Conservation (phyloP, 495 filamentous ascomycete genomes). For the Hypoxylon lenormandii region DNA sequence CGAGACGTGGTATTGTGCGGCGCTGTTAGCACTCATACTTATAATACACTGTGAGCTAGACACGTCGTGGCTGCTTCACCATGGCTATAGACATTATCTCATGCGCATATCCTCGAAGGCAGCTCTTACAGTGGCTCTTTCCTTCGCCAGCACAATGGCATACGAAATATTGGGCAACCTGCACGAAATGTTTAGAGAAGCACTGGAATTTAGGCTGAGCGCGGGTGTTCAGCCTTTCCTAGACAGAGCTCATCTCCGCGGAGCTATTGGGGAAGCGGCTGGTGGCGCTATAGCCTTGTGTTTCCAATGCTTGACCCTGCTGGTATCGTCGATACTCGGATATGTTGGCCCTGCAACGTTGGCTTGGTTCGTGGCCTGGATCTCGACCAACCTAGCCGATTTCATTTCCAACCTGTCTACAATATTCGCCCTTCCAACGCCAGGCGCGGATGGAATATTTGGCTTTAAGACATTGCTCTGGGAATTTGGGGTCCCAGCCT, state of each 20-base stretch:
- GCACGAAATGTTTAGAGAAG: neutral
- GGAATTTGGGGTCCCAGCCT: constrained; percentile 32
- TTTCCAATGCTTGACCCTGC: constrained; percentile 17
- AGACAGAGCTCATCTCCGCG: constrained; percentile 11
- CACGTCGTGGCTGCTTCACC: constrained; percentile 18
- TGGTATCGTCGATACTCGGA: neutral
- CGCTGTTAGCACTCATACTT: constrained; percentile 23
- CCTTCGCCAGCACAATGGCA: constrained; percentile 37
- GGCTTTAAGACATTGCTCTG: constrained; percentile 7
- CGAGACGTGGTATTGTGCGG: constrained; percentile 29
- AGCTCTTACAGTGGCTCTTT: constrained; percentile 28
- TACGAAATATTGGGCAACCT: constrained; percentile 38
- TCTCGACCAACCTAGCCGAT: neutral
- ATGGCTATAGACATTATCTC: constrained; percentile 22
- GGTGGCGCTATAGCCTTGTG: neutral
- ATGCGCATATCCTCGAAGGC: constrained; percentile 23
- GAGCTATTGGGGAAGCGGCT: constrained; percentile 5
- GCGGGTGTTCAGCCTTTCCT: constrained; percentile 3
- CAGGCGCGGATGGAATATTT: neutral
- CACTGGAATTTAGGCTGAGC: neutral
- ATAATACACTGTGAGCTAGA: constrained; percentile 22
- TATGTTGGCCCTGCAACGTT: neutral
- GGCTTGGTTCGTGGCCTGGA: neutral
- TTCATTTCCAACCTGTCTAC: constrained; percentile 11
- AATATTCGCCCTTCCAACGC: constrained; percentile 21